Percentiles rank a stretch among this genome's conserved stretches.
These are phyloP conservation scores for Moesziomyces parantarcticus DNA, from an alignment of 1,284 basidiomycete species.

Conservation along the genomic window DNA sequence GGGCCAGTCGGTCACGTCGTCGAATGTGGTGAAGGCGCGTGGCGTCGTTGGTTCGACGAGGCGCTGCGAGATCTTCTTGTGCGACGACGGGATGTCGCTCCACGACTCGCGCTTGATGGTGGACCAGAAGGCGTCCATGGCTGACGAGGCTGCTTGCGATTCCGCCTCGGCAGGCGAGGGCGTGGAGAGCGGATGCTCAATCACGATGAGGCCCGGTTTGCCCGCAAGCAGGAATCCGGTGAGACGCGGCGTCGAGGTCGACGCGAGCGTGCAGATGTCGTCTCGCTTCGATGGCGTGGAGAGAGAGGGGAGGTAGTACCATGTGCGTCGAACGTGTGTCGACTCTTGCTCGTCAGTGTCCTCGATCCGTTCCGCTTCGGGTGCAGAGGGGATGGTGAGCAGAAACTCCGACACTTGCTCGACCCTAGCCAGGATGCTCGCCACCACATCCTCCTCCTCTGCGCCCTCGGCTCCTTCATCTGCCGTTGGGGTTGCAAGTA, in stretches of 20 bases:
- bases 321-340: slow-evolving; percentile 31
- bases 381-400: slow-evolving; percentile 5
- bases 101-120: slow-evolving; percentile 45
- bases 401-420: slow-evolving; percentile 31
- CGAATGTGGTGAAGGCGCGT: slow-evolving; percentile 20
- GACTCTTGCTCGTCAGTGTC: background rate
- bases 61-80: slow-evolving; percentile 58
- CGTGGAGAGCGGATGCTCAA: slow-evolving; percentile 50
- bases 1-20: slow-evolving; percentile 47
- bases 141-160: slow-evolving; percentile 3
- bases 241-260: slow-evolving; percentile 21
- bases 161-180: slow-evolving; percentile 2
- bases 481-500: background rate
- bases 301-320: slow-evolving; percentile 57
- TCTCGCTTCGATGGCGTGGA: slow-evolving; percentile 40
- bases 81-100: slow-evolving; percentile 49
- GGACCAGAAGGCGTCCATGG: slow-evolving; percentile 47
- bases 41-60: slow-evolving; percentile 8
- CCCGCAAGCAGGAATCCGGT: slow-evolving; percentile 58
- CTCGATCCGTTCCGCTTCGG: background rate
- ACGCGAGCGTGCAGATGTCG: slow-evolving; percentile 49
- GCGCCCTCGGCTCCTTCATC: background rate
- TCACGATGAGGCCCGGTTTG: slow-evolving; percentile 56
- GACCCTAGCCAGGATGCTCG: slow-evolving; percentile 2
- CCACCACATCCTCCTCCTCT: slow-evolving; percentile 22